These are phyloP conservation scores for Colletotrichum falcatum DNA, from an alignment of 2,329 filamentous ascomycete genomes.

Conservation along the genomic window DNA sequence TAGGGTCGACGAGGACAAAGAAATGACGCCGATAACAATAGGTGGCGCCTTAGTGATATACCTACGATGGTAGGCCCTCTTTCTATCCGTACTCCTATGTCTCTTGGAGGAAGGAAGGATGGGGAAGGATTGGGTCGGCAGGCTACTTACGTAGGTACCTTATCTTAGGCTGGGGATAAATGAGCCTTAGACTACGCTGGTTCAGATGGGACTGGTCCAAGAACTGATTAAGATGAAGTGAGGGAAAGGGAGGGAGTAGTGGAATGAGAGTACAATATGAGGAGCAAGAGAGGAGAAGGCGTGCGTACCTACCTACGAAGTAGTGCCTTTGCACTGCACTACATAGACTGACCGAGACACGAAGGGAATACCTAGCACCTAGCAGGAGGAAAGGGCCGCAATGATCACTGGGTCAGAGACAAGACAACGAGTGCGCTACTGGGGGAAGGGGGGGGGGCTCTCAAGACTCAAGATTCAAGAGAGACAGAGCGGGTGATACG, in stretches of 20 bases:
- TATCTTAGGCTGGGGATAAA: constrained; percentile 9
- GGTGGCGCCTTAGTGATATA: neutral
- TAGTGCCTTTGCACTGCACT: neutral
- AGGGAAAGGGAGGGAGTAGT: constrained; percentile 12
- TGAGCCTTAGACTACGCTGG: constrained; percentile 22
- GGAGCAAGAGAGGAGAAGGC: neutral
- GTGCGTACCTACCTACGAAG: neutral
- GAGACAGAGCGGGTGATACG: too few species aligned
- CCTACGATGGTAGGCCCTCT: neutral
- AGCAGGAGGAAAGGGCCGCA: constrained; percentile 8
- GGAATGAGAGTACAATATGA: constrained; percentile 1
- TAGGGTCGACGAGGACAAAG: constrained; percentile 3
- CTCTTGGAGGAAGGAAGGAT: neutral
- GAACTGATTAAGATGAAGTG: constrained; percentile 18
- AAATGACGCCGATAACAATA: constrained; percentile 10
- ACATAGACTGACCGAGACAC: neutral
- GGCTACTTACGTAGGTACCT: constrained; percentile 2
- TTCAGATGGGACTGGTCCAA: constrained; percentile 19
- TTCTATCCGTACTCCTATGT: neutral
- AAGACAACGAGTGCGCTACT: neutral
- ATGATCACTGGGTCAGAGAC: constrained; percentile 10
- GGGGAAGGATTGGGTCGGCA: neutral
- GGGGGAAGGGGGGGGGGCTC: neutral
- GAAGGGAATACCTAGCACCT: too few species aligned
- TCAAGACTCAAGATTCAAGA: too few species aligned